Percentiles rank a stretch among this genome's conserved stretches.
Conservation (phyloP, 305 asterid species). For the Solanum hybrid region DNA sequence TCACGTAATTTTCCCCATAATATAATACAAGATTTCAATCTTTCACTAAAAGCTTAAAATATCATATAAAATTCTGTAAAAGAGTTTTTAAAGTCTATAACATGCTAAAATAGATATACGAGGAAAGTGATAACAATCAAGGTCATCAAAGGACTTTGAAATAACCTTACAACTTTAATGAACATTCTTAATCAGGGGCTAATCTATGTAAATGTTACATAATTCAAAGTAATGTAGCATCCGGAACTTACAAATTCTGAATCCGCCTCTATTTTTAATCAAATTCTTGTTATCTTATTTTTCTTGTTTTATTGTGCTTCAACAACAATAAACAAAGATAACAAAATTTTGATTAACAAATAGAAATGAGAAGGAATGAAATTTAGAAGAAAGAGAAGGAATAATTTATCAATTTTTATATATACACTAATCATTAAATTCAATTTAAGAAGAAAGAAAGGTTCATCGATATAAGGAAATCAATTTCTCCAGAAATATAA, state of each 20-base stretch:
- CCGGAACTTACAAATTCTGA: fast-evolving
- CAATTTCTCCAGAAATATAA: background rate
- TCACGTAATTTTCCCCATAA: no score
- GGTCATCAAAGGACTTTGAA: background rate
- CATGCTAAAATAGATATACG: background rate
- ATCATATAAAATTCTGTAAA: background rate
- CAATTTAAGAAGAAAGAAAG: background rate
- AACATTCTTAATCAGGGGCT: background rate
- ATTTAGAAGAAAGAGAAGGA: background rate
- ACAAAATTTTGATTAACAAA: background rate
- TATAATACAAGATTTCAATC: background rate
- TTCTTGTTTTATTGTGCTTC: background rate
- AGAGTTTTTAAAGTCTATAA: background rate
- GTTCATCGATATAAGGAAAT: background rate
- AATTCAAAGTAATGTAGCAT: background rate
- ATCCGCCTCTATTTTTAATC: background rate
- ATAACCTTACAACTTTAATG: background rate
- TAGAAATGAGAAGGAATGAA: background rate
- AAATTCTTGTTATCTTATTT: background rate
- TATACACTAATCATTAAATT: background rate
- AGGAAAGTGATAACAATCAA: background rate
- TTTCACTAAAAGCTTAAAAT: background rate
- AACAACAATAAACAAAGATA: background rate
- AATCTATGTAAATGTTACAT: background rate
- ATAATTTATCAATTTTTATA: background rate